Base-by-base conservation (phyloP, 805 yeast genomes). In the Cyberlindnera nakhonratchasimensis region DNA sequence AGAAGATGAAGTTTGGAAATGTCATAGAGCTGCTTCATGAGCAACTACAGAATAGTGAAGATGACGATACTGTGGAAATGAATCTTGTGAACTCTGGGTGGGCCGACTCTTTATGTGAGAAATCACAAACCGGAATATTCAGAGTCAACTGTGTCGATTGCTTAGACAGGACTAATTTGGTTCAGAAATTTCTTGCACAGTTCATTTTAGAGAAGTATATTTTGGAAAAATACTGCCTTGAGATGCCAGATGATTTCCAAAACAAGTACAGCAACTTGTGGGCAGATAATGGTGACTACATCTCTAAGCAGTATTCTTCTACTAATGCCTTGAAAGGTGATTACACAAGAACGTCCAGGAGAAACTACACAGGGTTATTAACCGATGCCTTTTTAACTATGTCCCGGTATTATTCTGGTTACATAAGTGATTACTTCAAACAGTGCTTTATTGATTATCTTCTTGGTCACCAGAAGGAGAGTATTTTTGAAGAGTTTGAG, bases 271-370 rank as follows among this genome's bases (percentile, higher is more conserved):
- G 69, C 25, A 47, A 57, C 32, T 34, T 71, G 10, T 80, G 86
- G 86, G 86, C 86, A 2, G 83, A 80, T 53, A 79, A 80, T 54
- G 86, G 86, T 2, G 86, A 80, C 53, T 77, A 74, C 17, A 75
- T 80, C 20, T 78, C 85, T 10, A 77, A 71, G 35, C 82, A 79
- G 46, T 80, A 80, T 53, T 75, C 81, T 3, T 73, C 77, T 5
- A 77, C 82, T 1, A 72, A 71, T 54, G 82, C 81, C 0, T 57
- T 77, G 45, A 72, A 71, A 46, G 75, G 75, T 6, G 77, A 71
- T 40, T 71, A 58, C 46, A 72, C 75, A 1, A 49, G 77, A 43
- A 67, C 72, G 1, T 61, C 67, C 13, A 63, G 66, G 43, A 57
- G 77, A 34, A 65, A 66, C 37, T 64, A 69, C 40, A 51, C 59